These are phyloP conservation scores for Helichrysum umbraculigerum DNA, from an alignment of 129 eudicot species.

Conservation along the genomic window DNA sequence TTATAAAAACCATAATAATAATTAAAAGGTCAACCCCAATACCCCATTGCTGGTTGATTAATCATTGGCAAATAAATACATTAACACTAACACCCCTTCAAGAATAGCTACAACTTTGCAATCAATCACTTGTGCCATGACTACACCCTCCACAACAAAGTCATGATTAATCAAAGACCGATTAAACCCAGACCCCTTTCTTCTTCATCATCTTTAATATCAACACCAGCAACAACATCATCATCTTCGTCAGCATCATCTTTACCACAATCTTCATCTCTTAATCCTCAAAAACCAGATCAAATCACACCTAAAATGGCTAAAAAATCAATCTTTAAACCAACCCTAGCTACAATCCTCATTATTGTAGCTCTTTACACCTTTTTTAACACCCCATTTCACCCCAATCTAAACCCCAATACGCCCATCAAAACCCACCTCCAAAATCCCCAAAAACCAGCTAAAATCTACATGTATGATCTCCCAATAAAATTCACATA, in stretches of 20 bases:
- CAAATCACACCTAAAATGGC: conserved; percentile 32
- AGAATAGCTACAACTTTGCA: neutral
- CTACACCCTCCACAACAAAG: neutral
- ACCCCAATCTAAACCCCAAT: conserved; percentile 24
- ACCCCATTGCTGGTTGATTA: neutral
- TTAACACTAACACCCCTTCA: no score
- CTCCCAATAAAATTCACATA: conserved; percentile 76
- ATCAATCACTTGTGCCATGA: conserved; percentile 13
- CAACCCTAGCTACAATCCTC: conserved; percentile 46
- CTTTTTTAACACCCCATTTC: conserved; percentile 40
- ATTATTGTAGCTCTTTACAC: conserved; percentile 46
- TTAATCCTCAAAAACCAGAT: conserved; percentile 25
- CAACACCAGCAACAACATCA: conserved; percentile 27
- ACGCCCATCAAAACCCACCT: neutral
- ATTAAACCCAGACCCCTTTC: conserved; percentile 10
- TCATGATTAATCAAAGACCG: conserved; percentile 27
- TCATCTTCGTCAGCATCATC: conserved; percentile 24
- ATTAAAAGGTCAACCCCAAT: neutral
- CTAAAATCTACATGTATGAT: conserved; percentile 77
- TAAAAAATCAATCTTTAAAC: conserved; percentile 46
- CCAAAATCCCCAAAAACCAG: conserved; percentile 25
- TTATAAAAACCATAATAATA: neutral
- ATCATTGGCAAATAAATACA: neutral
- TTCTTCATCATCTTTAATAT: neutral
- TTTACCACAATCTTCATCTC: conserved; percentile 16